Conservation (phyloP, 2,329 filamentous ascomycete genomes). For the Rutstroemia sp. region DNA sequence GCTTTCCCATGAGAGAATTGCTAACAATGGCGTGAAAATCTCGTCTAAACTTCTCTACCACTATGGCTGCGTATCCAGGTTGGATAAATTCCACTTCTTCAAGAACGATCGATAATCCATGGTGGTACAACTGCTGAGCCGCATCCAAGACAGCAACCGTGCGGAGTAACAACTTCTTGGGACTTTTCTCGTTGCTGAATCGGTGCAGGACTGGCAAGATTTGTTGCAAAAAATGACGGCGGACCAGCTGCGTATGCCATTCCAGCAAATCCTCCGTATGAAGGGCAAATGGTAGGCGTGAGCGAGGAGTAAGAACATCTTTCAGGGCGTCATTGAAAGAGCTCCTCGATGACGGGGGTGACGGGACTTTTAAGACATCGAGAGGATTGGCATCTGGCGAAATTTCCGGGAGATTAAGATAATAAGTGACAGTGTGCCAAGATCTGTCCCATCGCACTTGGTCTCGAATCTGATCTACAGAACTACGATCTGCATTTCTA, state of each 20-base stretch:
- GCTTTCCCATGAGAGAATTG: conserved; percentile 49
- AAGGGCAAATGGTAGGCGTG: conserved; percentile 40
- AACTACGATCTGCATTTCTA: not conserved
- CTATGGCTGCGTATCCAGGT: conserved; percentile 31
- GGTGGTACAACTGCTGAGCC: conserved; percentile 49
- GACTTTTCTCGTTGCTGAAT: conserved; percentile 29
- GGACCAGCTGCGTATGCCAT: conserved; percentile 56
- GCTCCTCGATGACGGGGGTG: conserved; percentile 23
- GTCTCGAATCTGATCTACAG: conserved; percentile 19
- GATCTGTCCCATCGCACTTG: conserved; percentile 53
- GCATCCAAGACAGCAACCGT: conserved; percentile 52
- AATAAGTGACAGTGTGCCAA: conserved; percentile 54
- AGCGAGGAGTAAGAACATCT: conserved; percentile 43
- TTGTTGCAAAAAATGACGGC: conserved; percentile 52
- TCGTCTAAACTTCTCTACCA: conserved; percentile 45
- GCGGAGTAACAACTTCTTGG: conserved; percentile 40
- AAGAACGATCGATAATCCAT: conserved; percentile 43
- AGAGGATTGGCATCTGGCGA: conserved; percentile 37
- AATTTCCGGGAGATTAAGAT: conserved; percentile 46
- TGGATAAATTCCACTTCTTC: conserved; percentile 35
- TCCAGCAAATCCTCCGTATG: conserved; percentile 49
- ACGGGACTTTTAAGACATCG: conserved; percentile 18
- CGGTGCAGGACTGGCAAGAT: conserved; percentile 48
- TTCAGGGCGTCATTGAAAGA: conserved; percentile 44
- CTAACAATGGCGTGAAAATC: conserved; percentile 59